phyloP scores from a whole-genome alignment of 1,139 yeast genomes.

The Candida sp. region DNA sequence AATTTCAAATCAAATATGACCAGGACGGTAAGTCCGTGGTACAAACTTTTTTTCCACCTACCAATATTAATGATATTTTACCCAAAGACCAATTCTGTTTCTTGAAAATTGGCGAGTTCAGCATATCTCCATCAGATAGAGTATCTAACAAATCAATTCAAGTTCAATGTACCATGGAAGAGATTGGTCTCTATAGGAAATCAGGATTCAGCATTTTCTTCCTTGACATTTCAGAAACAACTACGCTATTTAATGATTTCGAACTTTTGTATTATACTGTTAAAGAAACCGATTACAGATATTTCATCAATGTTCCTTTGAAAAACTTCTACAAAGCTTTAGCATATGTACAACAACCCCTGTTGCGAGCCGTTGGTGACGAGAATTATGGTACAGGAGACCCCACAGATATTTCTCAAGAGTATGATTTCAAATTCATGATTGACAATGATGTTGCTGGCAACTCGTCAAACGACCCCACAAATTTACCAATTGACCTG shows the following conservation, averaged over 20 bases:
- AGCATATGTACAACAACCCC: slow-evolving; percentile 24
- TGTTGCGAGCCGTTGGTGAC: slow-evolving; percentile 12
- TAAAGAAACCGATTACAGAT: slow-evolving; percentile 38
- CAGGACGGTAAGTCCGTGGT: slow-evolving; percentile 17
- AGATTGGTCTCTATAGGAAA: slow-evolving; percentile 53
- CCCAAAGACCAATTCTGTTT: slow-evolving; percentile 53
- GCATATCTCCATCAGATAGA: slow-evolving; percentile 12
- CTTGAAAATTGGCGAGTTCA: slow-evolving; percentile 51
- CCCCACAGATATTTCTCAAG: slow-evolving; percentile 19
- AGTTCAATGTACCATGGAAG: slow-evolving; percentile 54
- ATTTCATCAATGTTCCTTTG: slow-evolving; percentile 40
- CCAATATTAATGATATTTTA: slow-evolving; percentile 53
- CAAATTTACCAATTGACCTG: background rate
- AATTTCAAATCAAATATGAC: slow-evolving; percentile 41
- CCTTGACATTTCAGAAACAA: slow-evolving; percentile 50
- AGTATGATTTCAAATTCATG: slow-evolving; percentile 17
- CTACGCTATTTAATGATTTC: slow-evolving; percentile 40
- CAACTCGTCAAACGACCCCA: slow-evolving; percentile 3
- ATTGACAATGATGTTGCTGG: background rate
- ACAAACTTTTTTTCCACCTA: slow-evolving; percentile 52
- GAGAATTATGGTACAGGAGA: slow-evolving; percentile 31
- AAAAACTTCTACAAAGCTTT: slow-evolving; percentile 43
- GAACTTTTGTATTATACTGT: slow-evolving; percentile 41
- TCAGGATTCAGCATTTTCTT: slow-evolving; percentile 57
- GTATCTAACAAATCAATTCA: slow-evolving; percentile 26